phyloP scores from a whole-genome alignment of 1,139 yeast species.

The Spathaspora sp. region DNA sequence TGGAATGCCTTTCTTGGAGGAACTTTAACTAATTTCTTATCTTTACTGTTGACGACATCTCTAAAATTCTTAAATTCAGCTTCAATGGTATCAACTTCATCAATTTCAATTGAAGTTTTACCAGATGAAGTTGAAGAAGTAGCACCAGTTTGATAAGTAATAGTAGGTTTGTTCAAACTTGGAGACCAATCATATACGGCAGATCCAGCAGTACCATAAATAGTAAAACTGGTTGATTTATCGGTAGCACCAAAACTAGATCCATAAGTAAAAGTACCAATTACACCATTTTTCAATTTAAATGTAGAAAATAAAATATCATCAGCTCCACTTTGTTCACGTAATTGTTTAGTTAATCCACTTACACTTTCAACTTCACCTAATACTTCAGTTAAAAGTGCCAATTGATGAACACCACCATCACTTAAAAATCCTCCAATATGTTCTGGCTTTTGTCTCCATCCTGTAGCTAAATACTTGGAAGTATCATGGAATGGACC shows the following conservation, averaged over 20 bases:
- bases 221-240: conserved; percentile 61
- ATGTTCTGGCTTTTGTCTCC: conserved; percentile 90
- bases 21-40: conserved; percentile 56
- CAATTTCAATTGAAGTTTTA: conserved; percentile 49
- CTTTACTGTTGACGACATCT: conserved; percentile 63
- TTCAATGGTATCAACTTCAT: conserved; percentile 52
- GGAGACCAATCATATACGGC: conserved; percentile 63
- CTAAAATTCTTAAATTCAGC: conserved; percentile 75
- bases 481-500: conserved; percentile 70
- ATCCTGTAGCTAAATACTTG: conserved; percentile 68
- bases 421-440: conserved; percentile 89
- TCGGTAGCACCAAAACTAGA: conserved; percentile 87
- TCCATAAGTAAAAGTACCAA: conserved; percentile 89
- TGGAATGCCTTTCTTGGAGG: conserved; percentile 82
- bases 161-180: conserved; percentile 44
- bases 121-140: conserved; percentile 43
- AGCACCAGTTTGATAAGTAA: conserved; percentile 47
- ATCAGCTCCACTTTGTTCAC: conserved; percentile 74
- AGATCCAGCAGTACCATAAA: conserved; percentile 79
- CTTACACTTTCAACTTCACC: conserved; percentile 70
- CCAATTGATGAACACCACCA: conserved; percentile 95
- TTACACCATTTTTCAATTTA: conserved; percentile 59
- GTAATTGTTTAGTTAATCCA: conserved; percentile 73
- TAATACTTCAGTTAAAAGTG: conserved; percentile 76
- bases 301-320: conserved; percentile 75